Percentiles rank a stretch among this genome's conserved stretches.
Conservation (phyloP, 768 basidiomycete genomes). For the Exsudoporus frostii region DNA sequence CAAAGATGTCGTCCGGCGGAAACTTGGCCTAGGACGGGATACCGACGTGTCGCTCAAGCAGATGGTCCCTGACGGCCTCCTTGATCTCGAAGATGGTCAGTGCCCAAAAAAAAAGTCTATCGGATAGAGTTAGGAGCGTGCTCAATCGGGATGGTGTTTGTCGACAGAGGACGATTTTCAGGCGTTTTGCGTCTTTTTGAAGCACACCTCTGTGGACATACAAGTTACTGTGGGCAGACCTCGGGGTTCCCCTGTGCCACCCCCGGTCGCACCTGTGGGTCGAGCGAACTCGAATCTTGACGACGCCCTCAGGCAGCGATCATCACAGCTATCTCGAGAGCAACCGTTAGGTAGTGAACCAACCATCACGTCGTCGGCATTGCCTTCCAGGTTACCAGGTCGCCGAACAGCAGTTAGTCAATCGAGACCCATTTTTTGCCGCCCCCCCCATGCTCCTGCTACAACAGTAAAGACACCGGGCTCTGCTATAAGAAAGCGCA, state of each 20-base stretch:
- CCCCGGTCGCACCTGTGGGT: constrained; percentile 12
- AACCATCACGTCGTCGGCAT: not conserved
- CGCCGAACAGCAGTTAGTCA: not conserved
- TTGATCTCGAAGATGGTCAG: constrained; percentile 78
- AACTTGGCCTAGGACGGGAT: constrained; percentile 49
- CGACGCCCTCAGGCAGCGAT: not conserved
- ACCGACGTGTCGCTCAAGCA: constrained; percentile 44
- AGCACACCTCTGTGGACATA: constrained; percentile 38
- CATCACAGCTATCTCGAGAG: not conserved
- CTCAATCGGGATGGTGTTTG: not conserved
- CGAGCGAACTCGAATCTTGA: not conserved
- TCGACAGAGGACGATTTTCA: constrained; percentile 74
- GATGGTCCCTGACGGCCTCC: constrained; percentile 46
- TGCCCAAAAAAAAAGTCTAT: not conserved
- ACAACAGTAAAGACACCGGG: not conserved
- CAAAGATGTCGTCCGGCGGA: constrained; percentile 55
- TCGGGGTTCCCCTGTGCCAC: not conserved
- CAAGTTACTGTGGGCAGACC: constrained; percentile 25
- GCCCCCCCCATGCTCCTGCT: not conserved
- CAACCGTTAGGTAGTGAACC: not conserved
- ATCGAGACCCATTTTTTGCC: not conserved
- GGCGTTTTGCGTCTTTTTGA: constrained; percentile 55
- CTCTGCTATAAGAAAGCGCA: constrained; percentile 27
- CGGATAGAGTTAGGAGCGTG: not conserved
- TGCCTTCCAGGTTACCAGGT: not conserved